Evolutionary conservation across 2,329 filamentous ascomycete genomes (phyloP), one percentile per base, ranked within the genome.

Genomic region (Xylaria sp.): DNA sequence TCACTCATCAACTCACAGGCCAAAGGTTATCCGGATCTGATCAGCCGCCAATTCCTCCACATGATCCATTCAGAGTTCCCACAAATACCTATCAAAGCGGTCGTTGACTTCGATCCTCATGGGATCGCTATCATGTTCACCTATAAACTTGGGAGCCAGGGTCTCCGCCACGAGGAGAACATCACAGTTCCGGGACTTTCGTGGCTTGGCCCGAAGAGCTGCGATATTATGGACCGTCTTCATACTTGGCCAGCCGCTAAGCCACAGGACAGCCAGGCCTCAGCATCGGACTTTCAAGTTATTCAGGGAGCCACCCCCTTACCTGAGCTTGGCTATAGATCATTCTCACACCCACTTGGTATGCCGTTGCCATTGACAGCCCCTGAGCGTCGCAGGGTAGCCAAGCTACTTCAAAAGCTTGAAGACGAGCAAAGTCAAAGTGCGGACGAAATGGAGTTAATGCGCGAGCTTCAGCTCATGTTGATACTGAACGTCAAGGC

Each of bases 11-110:
- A 18, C 5, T 19, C 29, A 3, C 48, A 91, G 87, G 90, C 85
- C 1, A 94, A 92, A 76, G 91, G 91, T 1, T 94, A 91, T 65
- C 90, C 91, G 0, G 91, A 94, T 62, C 74, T 93, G 44, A 79
- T 81, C 1, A 91, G 89, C 0, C 78, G 88, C 7, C 78, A 78
- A 16, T 86, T 93, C 48, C 72, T 93, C 1, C 77, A 78, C 39
- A 68, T 76, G 11, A 50, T 91, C 1, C 77, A 81, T 37, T 68
- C 63, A 0, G 70, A 69, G 7, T 74, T 73, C 18, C 80, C 82
- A 0, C 66, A 70, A 0, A 70, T 88, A 19, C 81, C 83, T 1
- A 81, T 90, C 6, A 79, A 84, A 48, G 83, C 79, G 0, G 74
- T 94, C 0, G 80, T 90, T 1, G 91, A 95, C 64, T 90, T 83